Conservation (phyloP, 192 early-diverging fungal genomes). For the Coemansia reversa region DNA sequence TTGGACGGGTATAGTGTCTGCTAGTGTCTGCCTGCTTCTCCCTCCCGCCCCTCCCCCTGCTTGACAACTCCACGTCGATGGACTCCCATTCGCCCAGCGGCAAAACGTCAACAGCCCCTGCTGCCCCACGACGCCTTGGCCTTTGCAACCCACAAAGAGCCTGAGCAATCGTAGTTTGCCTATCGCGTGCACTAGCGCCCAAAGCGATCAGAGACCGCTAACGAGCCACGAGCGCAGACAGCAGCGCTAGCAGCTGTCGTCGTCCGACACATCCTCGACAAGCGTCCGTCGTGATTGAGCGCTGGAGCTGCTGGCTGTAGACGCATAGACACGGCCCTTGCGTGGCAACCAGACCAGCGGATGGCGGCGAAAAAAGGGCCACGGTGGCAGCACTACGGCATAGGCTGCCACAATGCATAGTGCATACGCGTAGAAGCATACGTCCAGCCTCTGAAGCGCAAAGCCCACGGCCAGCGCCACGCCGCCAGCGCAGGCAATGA, state of each 20-base stretch:
- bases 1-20: conserved; percentile 4
- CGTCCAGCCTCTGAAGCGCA: conserved; percentile 22
- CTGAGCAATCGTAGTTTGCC: not conserved
- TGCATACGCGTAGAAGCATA: conserved; percentile 39
- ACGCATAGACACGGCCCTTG: conserved; percentile 2
- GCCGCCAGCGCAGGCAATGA: conserved; percentile 22
- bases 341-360: conserved; percentile 40
- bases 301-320: conserved; percentile 21
- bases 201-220: not conserved
- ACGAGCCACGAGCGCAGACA: not conserved
- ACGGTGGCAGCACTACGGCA: conserved; percentile 43
- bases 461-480: conserved; percentile 27
- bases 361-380: conserved; percentile 36
- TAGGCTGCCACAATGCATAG: conserved; percentile 29
- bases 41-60: not conserved
- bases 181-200: not conserved
- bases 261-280: conserved; percentile 50
- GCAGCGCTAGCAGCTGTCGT: conserved; percentile 13
- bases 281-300: conserved; percentile 29
- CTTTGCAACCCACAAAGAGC: not conserved
- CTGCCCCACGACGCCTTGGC: not conserved
- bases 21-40: not conserved
- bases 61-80: not conserved
- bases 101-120: conserved; percentile 2
- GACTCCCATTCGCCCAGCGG: conserved; percentile 5